Evolutionary conservation across 495 filamentous ascomycete species (phyloP).

Genomic region (Delitschia confertaspora): DNA sequence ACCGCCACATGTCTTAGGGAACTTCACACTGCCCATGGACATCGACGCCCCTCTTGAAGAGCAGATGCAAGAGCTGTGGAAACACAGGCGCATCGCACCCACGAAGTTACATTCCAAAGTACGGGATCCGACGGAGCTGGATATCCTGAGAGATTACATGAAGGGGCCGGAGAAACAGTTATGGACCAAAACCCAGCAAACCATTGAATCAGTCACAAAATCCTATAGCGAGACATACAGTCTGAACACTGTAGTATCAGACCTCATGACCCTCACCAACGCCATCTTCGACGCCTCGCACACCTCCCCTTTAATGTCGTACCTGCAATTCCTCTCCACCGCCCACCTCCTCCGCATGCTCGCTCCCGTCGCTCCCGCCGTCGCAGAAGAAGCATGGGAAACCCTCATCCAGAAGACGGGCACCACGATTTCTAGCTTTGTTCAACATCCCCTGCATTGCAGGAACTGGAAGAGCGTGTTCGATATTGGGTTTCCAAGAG

Average conservation of each 20-base stretch:
- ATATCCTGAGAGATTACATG: slow-evolving; percentile 1
- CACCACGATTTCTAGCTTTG: neutral
- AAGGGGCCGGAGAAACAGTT: slow-evolving; percentile 33
- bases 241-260: slow-evolving; percentile 74
- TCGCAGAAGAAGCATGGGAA: slow-evolving; percentile 74
- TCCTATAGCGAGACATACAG: slow-evolving; percentile 62
- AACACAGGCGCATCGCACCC: neutral
- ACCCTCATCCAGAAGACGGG: slow-evolving; percentile 18
- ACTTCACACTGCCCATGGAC: neutral
- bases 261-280: slow-evolving; percentile 73
- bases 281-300: slow-evolving; percentile 39
- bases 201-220: slow-evolving; percentile 57
- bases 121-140: no score
- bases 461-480: slow-evolving; percentile 20
- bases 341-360: slow-evolving; percentile 55
- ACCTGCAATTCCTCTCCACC: slow-evolving; percentile 36
- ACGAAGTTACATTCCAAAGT: slow-evolving; percentile 1
- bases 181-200: slow-evolving; percentile 55
- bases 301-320: slow-evolving; percentile 7
- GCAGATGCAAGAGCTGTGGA: no score
- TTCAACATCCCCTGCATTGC: neutral
- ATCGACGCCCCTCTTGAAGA: neutral
- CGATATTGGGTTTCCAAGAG: slow-evolving; percentile 10
- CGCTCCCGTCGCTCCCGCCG: slow-evolving; percentile 67
- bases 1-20: neutral